Evolutionary conservation across 257 asterid genomes (phyloP).

Genomic region (Anisodus tanguticus): DNA sequence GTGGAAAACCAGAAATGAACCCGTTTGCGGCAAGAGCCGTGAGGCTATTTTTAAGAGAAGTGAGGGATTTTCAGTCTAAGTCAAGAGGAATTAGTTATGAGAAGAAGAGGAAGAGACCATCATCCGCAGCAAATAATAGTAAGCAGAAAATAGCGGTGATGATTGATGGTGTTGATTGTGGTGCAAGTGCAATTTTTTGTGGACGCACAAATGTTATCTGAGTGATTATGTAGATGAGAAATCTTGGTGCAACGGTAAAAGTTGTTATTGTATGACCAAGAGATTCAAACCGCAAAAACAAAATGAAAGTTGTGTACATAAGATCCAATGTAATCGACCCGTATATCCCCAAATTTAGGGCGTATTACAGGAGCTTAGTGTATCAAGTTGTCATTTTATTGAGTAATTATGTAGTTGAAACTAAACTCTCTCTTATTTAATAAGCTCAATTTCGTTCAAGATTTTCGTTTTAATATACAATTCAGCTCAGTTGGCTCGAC

Average conservation of each 20-base stretch:
- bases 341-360: no score
- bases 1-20: constrained; percentile 43
- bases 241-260: no score
- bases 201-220: background rate
- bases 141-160: background rate
- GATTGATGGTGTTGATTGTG: no score
- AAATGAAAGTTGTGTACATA: no score
- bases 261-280: no score
- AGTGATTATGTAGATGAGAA: background rate
- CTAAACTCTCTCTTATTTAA: background rate
- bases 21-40: constrained; percentile 46
- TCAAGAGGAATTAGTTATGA: constrained; percentile 50
- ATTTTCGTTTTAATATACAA: no score
- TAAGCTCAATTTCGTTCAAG: no score
- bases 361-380: no score
- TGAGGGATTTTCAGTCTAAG: constrained; percentile 50
- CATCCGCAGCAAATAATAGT: background rate
- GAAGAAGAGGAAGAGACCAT: constrained; percentile 45
- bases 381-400: no score
- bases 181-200: background rate
- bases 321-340: no score
- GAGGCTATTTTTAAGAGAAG: constrained; percentile 46
- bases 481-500: no score
- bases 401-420: background rate
- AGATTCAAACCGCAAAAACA: no score